Percentiles rank a stretch among this genome's conserved stretches.
Evolutionary conservation across 257 asterid genomes (phyloP).

Genomic region (Mitragyna speciosa): DNA sequence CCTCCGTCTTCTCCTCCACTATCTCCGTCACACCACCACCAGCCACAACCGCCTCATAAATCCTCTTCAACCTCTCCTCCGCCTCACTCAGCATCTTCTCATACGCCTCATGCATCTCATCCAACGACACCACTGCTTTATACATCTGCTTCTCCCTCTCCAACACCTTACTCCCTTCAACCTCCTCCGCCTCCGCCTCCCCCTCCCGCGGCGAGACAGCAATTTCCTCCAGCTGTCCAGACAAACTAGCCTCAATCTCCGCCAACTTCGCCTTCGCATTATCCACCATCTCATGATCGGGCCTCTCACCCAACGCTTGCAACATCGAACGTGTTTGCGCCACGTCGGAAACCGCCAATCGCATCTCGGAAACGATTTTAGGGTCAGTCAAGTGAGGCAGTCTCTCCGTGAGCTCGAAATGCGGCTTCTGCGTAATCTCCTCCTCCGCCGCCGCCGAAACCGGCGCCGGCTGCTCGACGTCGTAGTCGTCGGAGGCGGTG

Average conservation of each 20-base stretch:
- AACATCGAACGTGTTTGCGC: conserved; percentile 72
- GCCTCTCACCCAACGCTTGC: conserved; percentile 66
- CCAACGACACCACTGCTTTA: conserved; percentile 68
- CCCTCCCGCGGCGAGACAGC: conserved; percentile 29
- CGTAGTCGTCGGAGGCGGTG: conserved; percentile 46
- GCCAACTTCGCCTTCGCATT: conserved; percentile 54
- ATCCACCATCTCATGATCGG: conserved; percentile 91
- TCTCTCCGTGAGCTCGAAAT: conserved; percentile 73
- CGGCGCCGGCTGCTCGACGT: conserved; percentile 65
- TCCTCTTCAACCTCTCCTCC: conserved; percentile 74
- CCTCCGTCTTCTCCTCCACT: conserved; percentile 37
- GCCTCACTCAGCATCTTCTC: conserved; percentile 76
- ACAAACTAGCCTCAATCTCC: conserved; percentile 50
- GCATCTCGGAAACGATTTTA: conserved; percentile 68
- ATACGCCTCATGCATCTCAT: conserved; percentile 81
- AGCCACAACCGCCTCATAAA: conserved; percentile 73
- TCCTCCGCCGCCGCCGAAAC: conserved; percentile 20
- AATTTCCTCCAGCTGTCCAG: conserved; percentile 39
- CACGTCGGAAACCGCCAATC: conserved; percentile 68
- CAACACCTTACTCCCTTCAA: conserved; percentile 22
- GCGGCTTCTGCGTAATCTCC: conserved; percentile 49
- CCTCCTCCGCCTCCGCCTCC: conserved; percentile 21
- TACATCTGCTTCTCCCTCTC: conserved; percentile 50
- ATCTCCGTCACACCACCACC: conserved; percentile 43
- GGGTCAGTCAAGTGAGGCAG: conserved; percentile 86